Evolutionary conservation across 108 stramenopile species (phyloP), one percentile per base, ranked within the genome.

Genomic region (Nitzschia sp.): DNA sequence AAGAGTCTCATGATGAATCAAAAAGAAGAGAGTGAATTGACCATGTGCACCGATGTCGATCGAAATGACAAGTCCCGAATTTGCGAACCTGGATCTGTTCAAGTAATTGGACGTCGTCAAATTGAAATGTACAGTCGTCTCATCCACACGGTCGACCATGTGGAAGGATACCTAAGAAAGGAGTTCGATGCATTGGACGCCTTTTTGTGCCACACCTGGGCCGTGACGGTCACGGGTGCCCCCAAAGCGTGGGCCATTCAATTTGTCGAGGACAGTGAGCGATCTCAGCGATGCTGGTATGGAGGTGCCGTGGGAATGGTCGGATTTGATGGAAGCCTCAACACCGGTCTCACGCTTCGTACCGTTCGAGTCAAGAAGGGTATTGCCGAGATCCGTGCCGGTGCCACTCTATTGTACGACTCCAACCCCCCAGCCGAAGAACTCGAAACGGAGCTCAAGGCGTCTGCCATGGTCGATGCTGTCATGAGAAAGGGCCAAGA

Each of bases 21-120:
- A 65, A 98, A 98, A 86, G 97, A 98, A 72, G 97, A 97, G 77
- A 90, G 88, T 59, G 97, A 98, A 78, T 76, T 98, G 53, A 98
- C 97, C 54, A 98, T 98, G 97, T 98, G 97, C 79, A 98, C 96
- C 2, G 97, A 98, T 70, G 97, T 98, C 8, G 97, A 98, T 81
- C 83, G 97, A 42, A 98, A 98, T 75, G 97, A 97, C 84, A 98
- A 98, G 75, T 95, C 93, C 12, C 93, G 97, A 6, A 98, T 98
- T 72, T 98, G 97, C 70, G 95, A 95, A 73, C 96, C 95, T 38
- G 96, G 97, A 17, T 94, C 94, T 12, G 97, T 98, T 8, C 91
- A 95, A 75, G 97, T 98, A 6, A 94, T 98, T 60, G 97, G 97
- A 10, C 88, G 97, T 38, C 81, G 97, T 20, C 97, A 98, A 77